Evolutionary conservation across 257 asterid species (phyloP), one percentile per base, ranked within the genome.

Genomic region (Capsicum baccatum): DNA sequence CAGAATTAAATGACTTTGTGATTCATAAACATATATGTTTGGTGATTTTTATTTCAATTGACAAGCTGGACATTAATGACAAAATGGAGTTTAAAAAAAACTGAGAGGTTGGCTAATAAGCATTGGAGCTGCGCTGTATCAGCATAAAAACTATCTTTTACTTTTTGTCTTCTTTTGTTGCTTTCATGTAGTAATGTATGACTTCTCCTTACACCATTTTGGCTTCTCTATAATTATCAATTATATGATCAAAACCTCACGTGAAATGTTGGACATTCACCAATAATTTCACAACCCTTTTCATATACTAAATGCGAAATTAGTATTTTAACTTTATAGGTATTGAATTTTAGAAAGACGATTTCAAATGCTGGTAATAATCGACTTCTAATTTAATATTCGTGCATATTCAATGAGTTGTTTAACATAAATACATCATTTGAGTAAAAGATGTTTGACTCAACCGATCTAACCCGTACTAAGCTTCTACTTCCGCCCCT

Each of bases 401-500:
- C 35, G 10, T 67, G 33, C 9, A 12, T 66, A 33, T 64, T 12
- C 0, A 0, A 5, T 63, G 1, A 10, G 11, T 26, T 64, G 0
- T 16, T 26, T 64, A 12, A 64, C 4, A 63, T 11, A 0, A 10
- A 64, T 26, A 64, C 0, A 64, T 6, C 13, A 0, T 66, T 21
- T 26, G 71, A 64, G 44, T 2, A 64, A 0, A 26, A 64, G 0
- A 0, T 64, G 33, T 64, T 64, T 0, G 4, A 64, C 33, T 64
- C 2, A 0, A 12, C 0, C 2, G 0, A 2, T 33, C 14, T 0
- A 11, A 0, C 0, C 2, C 9, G 0, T 64, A 0, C 26, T 2
- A 39, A 4, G 4, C 42, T 39, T 39, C 42, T 11, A 33, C 71
- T 0, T 12, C 47, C 0, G 0, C 10, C n/a, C 12, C 0, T 12